Conservation (phyloP, 176 grass and related monocot genomes). For the Musa beccarii region DNA sequence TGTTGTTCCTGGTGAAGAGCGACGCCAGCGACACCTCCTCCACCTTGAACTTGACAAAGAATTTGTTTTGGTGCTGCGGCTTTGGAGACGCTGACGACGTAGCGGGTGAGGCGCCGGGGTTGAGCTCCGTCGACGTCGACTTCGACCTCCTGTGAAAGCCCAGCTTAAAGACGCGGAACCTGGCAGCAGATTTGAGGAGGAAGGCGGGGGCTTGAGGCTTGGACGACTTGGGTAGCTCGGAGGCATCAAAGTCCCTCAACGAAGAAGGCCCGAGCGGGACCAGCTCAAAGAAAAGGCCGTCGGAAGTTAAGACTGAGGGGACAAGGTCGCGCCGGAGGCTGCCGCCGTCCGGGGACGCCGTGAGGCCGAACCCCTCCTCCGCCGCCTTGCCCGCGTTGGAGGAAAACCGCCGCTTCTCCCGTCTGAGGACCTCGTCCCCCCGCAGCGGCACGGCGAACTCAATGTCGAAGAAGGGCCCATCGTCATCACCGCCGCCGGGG, state of each 20-base stretch:
- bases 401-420: slow-evolving; percentile 32
- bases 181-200: slow-evolving; percentile 57
- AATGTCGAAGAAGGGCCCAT: slow-evolving; percentile 86
- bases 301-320: slow-evolving; percentile 21
- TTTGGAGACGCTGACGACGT: slow-evolving; percentile 13
- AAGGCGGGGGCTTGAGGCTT: slow-evolving; percentile 25
- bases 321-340: background rate
- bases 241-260: slow-evolving; percentile 7
- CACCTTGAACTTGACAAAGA: slow-evolving; percentile 57
- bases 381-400: slow-evolving; percentile 27
- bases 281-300: slow-evolving; percentile 26
- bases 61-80: slow-evolving; percentile 20
- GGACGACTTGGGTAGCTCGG: background rate
- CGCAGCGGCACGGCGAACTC: slow-evolving; percentile 67
- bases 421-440: slow-evolving; percentile 25
- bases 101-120: background rate
- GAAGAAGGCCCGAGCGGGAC: slow-evolving; percentile 15
- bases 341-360: background rate
- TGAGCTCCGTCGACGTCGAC: background rate
- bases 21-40: slow-evolving; percentile 45
- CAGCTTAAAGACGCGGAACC: slow-evolving; percentile 69
- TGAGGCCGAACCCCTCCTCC: slow-evolving; percentile 10
- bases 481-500: slow-evolving; percentile 39
- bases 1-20: slow-evolving; percentile 74
- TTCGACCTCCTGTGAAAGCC: slow-evolving; percentile 44